phyloP scores from a whole-genome alignment of 106 monocot species.

The Alisma plantagoaquatica region DNA sequence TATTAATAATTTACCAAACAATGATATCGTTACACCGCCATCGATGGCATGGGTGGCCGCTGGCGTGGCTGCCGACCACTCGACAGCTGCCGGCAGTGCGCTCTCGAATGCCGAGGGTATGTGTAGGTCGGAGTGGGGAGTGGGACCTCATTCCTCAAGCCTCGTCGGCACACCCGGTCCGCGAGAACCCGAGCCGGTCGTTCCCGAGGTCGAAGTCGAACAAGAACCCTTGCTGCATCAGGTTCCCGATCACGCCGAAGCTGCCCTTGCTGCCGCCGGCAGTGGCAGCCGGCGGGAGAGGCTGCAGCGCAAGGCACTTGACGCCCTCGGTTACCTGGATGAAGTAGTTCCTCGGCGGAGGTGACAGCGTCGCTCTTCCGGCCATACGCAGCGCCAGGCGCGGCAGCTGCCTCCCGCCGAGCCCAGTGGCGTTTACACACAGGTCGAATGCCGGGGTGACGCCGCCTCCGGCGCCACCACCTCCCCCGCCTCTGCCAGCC shows the following conservation, averaged over 20 bases:
- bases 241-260: slow-evolving; percentile 35
- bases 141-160: no score
- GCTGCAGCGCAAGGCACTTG: slow-evolving; percentile 35
- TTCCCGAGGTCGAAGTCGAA: slow-evolving; percentile 30
- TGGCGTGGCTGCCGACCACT: not conserved
- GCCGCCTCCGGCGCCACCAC: not conserved
- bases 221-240: slow-evolving; percentile 44
- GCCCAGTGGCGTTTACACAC: slow-evolving; percentile 22
- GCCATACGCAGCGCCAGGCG: slow-evolving; percentile 25
- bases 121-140: no score
- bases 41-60: no score
- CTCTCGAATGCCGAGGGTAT: no score
- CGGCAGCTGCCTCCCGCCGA: slow-evolving; percentile 8
- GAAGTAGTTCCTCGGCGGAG: slow-evolving; percentile 43
- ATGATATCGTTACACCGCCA: no score
- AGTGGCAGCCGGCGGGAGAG: slow-evolving; percentile 3
- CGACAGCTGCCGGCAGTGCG: no score
- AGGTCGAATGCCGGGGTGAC: slow-evolving; percentile 24
- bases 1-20: no score
- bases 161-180: slow-evolving; percentile 22
- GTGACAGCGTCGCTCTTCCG: slow-evolving; percentile 21
- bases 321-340: slow-evolving; percentile 29
- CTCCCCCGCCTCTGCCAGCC: not conserved
- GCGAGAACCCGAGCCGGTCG: slow-evolving; percentile 30
- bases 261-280: not conserved